Percentiles rank a stretch among this genome's conserved stretches.
Evolutionary conservation across 331 rosid genomes (phyloP).

Genomic region (Rosa hybrid): DNA sequence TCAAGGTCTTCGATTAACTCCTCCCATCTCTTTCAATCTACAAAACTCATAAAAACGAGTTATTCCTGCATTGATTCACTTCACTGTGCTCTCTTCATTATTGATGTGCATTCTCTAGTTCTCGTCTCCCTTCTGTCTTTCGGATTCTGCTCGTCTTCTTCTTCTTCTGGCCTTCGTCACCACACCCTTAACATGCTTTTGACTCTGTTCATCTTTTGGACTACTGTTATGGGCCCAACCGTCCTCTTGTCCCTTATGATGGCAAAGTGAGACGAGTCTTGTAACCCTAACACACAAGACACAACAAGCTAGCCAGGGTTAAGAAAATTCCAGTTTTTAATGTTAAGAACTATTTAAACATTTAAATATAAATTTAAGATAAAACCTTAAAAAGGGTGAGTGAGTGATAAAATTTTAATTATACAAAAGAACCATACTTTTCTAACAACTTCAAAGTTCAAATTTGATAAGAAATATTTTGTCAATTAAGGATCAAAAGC

Average conservation of each 20-base stretch:
- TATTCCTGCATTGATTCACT: neutral
- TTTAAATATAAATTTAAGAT: no score
- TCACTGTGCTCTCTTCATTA: neutral
- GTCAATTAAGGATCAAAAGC: no score
- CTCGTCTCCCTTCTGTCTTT: no score
- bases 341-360: no score
- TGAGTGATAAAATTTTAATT: no score
- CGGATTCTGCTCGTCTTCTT: no score
- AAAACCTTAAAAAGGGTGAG: no score
- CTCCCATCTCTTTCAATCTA: neutral
- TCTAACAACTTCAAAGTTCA: no score
- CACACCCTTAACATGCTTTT: neutral
- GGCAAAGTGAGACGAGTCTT: no score
- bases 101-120: neutral
- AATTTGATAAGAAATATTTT: no score
- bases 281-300: neutral
- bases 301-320: neutral
- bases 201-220: neutral
- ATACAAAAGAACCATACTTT: no score
- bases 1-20: neutral
- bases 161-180: neutral
- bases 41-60: neutral
- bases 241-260: neutral
- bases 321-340: no score
- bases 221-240: neutral